Percentiles rank a stretch among this genome's conserved stretches.
Conservation (phyloP, 73 alveolate species). For the Paramecium bursaria region DNA sequence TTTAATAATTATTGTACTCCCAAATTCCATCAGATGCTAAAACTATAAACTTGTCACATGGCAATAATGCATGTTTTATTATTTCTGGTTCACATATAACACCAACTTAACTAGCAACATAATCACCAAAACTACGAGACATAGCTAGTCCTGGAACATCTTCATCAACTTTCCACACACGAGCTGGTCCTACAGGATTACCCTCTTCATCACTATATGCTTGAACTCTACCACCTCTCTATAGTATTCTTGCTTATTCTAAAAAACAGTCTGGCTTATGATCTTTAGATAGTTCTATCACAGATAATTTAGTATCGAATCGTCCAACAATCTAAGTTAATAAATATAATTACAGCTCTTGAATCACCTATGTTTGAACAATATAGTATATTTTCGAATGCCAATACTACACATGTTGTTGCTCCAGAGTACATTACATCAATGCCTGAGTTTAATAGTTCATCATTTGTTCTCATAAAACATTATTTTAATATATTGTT, state of each 20-base stretch:
- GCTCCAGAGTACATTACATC: conserved; percentile 75
- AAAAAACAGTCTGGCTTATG: conserved; percentile 78
- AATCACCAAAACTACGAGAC: conserved; percentile 88
- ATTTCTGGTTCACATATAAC: conserved; percentile 83
- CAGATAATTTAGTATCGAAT: conserved; percentile 63
- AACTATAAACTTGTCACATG: conserved; percentile 79
- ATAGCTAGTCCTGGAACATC: conserved; percentile 89
- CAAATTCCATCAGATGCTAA: conserved; percentile 90
- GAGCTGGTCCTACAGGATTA: conserved; percentile 86
- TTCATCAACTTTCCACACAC: conserved; percentile 84
- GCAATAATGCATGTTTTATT: conserved; percentile 71
- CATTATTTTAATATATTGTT: conserved; percentile 20
- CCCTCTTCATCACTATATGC: conserved; percentile 87
- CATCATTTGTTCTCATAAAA: conserved; percentile 59
- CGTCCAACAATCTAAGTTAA: conserved; percentile 55
- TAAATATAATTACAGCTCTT: conserved; percentile 52
- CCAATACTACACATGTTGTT: conserved; percentile 66
- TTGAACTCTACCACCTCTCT: conserved; percentile 82
- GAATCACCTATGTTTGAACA: conserved; percentile 79
- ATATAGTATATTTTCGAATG: conserved; percentile 58
- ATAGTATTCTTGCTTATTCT: conserved; percentile 74
- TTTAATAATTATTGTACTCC: conserved; percentile 71
- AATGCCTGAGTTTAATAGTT: conserved; percentile 64
- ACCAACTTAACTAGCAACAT: conserved; percentile 83
- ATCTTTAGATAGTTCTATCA: conserved; percentile 64